Percentiles rank a stretch among this genome's conserved stretches.
These are phyloP conservation scores for Zygosaccharomyces siamensis DNA, from an alignment of 805 yeast genomes.

Conservation along the genomic window DNA sequence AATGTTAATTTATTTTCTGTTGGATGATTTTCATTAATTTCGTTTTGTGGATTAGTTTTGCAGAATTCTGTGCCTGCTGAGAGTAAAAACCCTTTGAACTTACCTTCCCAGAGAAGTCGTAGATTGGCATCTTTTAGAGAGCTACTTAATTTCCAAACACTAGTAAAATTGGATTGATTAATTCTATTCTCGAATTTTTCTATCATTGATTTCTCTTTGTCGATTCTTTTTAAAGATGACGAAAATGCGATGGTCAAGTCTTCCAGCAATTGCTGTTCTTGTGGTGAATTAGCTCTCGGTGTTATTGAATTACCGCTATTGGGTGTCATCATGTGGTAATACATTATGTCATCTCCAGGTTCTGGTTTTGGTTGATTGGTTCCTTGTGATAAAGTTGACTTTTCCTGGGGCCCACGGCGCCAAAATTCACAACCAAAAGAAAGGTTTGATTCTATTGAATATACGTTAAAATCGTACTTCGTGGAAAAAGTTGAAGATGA, in stretches of 20 bases:
- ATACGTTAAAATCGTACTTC: constrained; percentile 81
- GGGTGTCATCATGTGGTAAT: constrained; percentile 16
- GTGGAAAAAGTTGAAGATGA: constrained; percentile 73
- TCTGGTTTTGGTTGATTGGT: constrained; percentile 6
- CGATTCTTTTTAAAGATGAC: constrained; percentile 31
- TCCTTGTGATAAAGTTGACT: neutral
- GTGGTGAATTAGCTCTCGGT: constrained; percentile 16
- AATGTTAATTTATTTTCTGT: constrained; percentile 5
- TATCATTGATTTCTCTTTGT: constrained; percentile 40
- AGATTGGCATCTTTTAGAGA: constrained; percentile 58
- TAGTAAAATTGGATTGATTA: constrained; percentile 52
- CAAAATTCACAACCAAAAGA: constrained; percentile 84
- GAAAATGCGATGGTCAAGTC: constrained; percentile 31
- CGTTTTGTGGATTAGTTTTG: constrained; percentile 38
- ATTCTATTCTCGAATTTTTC: constrained; percentile 49
- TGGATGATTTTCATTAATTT: neutral
- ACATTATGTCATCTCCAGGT: constrained; percentile 13
- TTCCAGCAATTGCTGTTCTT: constrained; percentile 21
- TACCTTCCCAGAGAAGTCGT: constrained; percentile 82
- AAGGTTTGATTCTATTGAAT: constrained; percentile 83
- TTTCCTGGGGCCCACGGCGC: constrained; percentile 39
- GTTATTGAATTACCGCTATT: neutral
- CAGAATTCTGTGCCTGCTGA: constrained; percentile 62
- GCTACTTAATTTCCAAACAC: constrained; percentile 70
- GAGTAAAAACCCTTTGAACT: constrained; percentile 70